These are phyloP conservation scores for Coemansia sp. DNA, from an alignment of 192 early-diverging fungal species.

Conservation along the genomic window DNA sequence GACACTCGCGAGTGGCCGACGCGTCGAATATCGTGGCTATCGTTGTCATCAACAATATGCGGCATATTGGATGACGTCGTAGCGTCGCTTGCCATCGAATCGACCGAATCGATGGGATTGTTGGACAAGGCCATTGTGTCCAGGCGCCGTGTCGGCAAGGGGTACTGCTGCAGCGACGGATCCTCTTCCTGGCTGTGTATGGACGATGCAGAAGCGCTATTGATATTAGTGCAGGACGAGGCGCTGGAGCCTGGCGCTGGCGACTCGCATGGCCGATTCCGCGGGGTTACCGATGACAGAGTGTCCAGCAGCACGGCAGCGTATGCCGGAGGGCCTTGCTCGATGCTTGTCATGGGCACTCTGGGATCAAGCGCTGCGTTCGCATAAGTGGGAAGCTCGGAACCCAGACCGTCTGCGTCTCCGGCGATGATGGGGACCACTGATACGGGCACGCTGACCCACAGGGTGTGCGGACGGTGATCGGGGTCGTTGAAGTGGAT, in stretches of 20 bases:
- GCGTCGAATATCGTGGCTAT: neutral
- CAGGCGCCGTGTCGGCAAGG: neutral
- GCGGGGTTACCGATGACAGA: conserved; percentile 5
- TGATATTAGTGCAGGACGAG: neutral
- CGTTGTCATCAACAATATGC: neutral
- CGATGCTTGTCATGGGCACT: conserved; percentile 23
- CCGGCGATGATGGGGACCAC: conserved; percentile 42
- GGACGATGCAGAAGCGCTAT: conserved; percentile 16
- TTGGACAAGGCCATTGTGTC: neutral
- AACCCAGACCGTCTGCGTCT: conserved; percentile 7
- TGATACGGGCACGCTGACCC: conserved; percentile 52
- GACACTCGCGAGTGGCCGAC: conserved; percentile 15
- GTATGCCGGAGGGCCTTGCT: conserved; percentile 42
- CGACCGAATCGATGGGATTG: neutral
- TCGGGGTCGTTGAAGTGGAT: conserved; percentile 48
- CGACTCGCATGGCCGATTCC: neutral
- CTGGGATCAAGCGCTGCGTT: conserved; percentile 40
- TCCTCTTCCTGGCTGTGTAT: conserved; percentile 19
- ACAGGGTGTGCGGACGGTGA: conserved; percentile 35
- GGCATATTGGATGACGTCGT: neutral
- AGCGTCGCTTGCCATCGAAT: neutral
- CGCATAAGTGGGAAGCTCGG: conserved; percentile 45
- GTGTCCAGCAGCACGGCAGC: conserved; percentile 29
- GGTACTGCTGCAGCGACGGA: neutral
- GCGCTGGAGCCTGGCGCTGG: neutral